Conservation (phyloP, 108 stramenopile species). For the Nitzschia palea region DNA sequence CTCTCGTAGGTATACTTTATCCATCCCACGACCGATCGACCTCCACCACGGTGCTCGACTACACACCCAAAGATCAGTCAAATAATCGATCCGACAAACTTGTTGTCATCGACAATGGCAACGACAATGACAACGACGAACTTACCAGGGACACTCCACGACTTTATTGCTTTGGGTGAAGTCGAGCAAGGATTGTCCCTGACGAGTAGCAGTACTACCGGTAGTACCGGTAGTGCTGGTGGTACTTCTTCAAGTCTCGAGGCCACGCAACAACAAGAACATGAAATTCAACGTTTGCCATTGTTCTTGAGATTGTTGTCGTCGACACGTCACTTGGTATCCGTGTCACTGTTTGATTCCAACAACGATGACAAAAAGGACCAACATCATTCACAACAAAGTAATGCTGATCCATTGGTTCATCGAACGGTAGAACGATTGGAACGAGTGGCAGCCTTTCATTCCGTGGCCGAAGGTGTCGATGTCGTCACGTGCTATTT, state of each 20-base stretch:
- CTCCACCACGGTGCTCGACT: too few relatives aligned
- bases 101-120: background rate
- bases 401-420: slow-evolving; percentile 19
- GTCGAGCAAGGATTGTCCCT: slow-evolving; percentile 48
- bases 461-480: slow-evolving; percentile 67
- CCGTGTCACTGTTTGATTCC: slow-evolving; percentile 16
- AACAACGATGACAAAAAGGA: slow-evolving; percentile 3
- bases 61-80: too few relatives aligned
- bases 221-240: background rate
- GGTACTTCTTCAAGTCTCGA: background rate
- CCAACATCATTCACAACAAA: slow-evolving; percentile 1
- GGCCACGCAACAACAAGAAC: background rate
- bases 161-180: slow-evolving; percentile 67
- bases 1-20: too few relatives aligned
- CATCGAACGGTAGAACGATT: slow-evolving; percentile 50
- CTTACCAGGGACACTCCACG: slow-evolving; percentile 48
- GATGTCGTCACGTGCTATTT: slow-evolving; percentile 60
- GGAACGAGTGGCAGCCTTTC: slow-evolving; percentile 72
- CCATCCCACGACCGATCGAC: too few relatives aligned
- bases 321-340: slow-evolving; percentile 44
- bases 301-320: slow-evolving; percentile 59
- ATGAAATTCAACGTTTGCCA: slow-evolving; percentile 60
- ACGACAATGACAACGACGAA: background rate
- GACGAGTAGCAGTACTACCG: background rate
- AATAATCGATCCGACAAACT: too few relatives aligned